Evolutionary conservation across 106 monocot species (phyloP), one percentile per base, ranked within the genome.

Genomic region (Posidonia australis): DNA sequence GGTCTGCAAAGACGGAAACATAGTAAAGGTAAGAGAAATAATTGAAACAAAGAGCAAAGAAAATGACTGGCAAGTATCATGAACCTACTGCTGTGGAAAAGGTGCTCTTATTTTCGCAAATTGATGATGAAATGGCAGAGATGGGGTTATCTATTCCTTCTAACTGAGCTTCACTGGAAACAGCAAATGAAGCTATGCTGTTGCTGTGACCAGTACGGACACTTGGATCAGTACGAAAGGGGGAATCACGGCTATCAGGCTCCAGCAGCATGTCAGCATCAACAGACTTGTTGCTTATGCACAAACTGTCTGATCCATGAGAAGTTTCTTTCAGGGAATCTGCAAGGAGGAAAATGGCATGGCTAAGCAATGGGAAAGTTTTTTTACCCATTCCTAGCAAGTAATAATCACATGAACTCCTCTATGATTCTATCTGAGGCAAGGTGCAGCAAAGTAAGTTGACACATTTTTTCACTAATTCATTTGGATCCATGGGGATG

Each of bases 1-100:
- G 36, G 36, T 36, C 2, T 36, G 2, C 7, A 36, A 36, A 36
- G 7, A 4, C 2, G 7, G 36, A 2, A 36, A 36, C 36, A 36
- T 36, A 4, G 36, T 58, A 14, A 28, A 44, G 9, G 32, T 26
- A 45, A 53, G 17, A 45, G 46, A 65, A 23, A 42, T 19, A 22
- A 66, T 44, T 46, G 10, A 47, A 51, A 23, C 30, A 9, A 13
- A 43, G 58, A 63, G 3, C 22, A 60, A 60, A 14, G n/a, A 5
- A 36, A 56, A 16, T 14, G 9, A 3, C n/a, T 31, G 10, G 0
- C 14, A 53, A 7, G 6, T 29, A 16, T 16, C 9, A 43, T 21
- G 19, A 42, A 42, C 77, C 24, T 77, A 94, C 94, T 73, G 66
- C 47, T 46, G 94, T 84, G 62, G 94, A 86, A 80, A 90, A 94